Evolutionary conservation across 495 filamentous ascomycete species (phyloP).

Genomic region (Penicillium diatomitis): DNA sequence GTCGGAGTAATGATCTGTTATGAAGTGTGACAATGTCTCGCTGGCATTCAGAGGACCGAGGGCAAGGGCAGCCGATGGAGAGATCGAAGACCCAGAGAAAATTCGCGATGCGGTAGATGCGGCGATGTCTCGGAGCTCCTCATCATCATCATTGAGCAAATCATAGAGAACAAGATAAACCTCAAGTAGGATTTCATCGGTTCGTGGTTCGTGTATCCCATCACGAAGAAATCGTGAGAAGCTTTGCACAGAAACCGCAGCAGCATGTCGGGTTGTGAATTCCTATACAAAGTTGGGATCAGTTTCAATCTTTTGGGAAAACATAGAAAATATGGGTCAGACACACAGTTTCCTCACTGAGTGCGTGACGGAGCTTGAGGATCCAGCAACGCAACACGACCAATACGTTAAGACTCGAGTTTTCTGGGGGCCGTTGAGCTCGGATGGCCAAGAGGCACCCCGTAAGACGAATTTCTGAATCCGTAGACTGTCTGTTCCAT

Average conservation of each 20-base stretch:
- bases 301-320: not conserved
- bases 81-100: constrained; percentile 30
- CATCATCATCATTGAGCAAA: constrained; percentile 79
- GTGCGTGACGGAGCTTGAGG: constrained; percentile 27
- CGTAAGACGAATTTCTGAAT: constrained; percentile 34
- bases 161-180: constrained; percentile 49
- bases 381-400: constrained; percentile 21
- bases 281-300: constrained; percentile 31
- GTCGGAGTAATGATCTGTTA: constrained; percentile 27
- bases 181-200: constrained; percentile 27
- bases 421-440: constrained; percentile 24
- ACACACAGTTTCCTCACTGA: constrained; percentile 37
- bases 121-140: constrained; percentile 65
- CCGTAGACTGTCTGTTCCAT: constrained; percentile 35
- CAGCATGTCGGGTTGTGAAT: constrained; percentile 56
- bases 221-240: constrained; percentile 24
- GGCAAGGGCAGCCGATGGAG: constrained; percentile 18
- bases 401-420: constrained; percentile 6
- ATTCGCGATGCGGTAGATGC: constrained; percentile 42
- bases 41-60: constrained; percentile 40
- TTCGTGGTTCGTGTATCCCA: constrained; percentile 13
- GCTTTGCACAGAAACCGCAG: constrained; percentile 33
- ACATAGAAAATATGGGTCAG: not conserved
- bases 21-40: constrained; percentile 34
- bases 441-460: constrained; percentile 52